A percentile compares a stretch with the other conserved stretches of the same genome.
These are phyloP conservation scores for Clausena lansium DNA, from an alignment of 345 rosid species.

Conservation along the genomic window DNA sequence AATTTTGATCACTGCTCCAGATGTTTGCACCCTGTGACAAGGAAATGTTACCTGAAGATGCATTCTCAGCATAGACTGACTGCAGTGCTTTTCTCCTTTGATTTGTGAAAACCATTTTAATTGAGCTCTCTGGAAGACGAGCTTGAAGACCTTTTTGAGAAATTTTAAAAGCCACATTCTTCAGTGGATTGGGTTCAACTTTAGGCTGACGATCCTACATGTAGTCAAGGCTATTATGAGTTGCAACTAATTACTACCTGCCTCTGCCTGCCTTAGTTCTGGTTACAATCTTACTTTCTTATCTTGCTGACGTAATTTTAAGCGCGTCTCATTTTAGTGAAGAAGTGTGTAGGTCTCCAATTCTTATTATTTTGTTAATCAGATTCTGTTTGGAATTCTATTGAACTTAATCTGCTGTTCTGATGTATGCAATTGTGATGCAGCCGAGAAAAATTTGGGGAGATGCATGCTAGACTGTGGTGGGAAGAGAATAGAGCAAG, in stretches of 20 bases:
- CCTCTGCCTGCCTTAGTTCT: constrained; percentile 16
- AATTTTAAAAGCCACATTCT: not conserved
- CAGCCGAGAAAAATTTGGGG: constrained; percentile 96
- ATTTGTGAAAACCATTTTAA: not conserved
- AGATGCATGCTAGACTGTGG: constrained; percentile 95
- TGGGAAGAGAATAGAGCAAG: constrained; percentile 98
- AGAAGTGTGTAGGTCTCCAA: not conserved
- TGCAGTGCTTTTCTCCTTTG: not conserved
- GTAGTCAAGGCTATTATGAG: constrained; percentile 12
- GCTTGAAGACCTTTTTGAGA: not conserved
- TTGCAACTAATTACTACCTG: constrained; percentile 15
- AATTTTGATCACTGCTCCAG: not conserved
- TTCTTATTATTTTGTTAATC: not conserved
- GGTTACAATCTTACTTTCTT: constrained; percentile 9
- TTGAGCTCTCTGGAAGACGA: not conserved
- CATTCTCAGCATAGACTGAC: not conserved
- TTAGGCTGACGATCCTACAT: constrained; percentile 16
- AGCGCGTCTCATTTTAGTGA: constrained; percentile 2
- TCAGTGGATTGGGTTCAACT: constrained; percentile 10
- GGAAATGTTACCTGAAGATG: not conserved
- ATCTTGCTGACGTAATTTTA: not conserved
- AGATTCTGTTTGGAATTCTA: not conserved
- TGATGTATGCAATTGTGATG: constrained; percentile 12
- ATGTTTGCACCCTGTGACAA: not conserved
- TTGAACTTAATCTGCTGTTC: constrained; percentile 1